Percentiles rank a stretch among this genome's conserved stretches.
These are phyloP conservation scores for Laguncularia racemosa DNA, from an alignment of 345 rosid genomes.

Conservation along the genomic window DNA sequence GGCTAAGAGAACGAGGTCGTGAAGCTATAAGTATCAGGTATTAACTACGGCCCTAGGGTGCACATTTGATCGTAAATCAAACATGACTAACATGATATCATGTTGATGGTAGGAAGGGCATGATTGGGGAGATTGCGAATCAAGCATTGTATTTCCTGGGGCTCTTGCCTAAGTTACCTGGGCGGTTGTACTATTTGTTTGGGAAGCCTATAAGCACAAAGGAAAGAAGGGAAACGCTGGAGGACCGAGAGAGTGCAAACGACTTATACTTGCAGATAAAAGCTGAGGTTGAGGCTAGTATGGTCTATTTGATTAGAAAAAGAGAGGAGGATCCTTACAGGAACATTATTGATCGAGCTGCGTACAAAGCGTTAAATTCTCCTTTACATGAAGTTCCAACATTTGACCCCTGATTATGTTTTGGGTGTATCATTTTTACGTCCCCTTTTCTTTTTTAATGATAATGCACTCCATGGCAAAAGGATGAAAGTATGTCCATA, in stretches of 20 bases:
- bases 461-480: no score
- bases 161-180: constrained; percentile 37
- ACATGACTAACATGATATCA: not conserved
- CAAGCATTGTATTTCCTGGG: constrained; percentile 24
- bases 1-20: constrained; percentile 9
- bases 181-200: constrained; percentile 39
- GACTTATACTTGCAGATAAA: constrained; percentile 43
- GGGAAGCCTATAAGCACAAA: constrained; percentile 45
- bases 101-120: constrained; percentile 22
- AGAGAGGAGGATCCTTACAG: constrained; percentile 62
- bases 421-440: no score
- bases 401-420: constrained; percentile 32
- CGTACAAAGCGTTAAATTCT: constrained; percentile 36
- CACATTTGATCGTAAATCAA: not conserved
- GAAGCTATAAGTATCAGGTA: constrained; percentile 24
- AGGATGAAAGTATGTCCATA: no score
- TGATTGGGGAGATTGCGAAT: constrained; percentile 34
- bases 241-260: constrained; percentile 35
- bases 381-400: constrained; percentile 41
- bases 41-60: not conserved
- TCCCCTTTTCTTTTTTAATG: no score
- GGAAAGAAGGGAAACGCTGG: constrained; percentile 40
- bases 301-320: constrained; percentile 45
- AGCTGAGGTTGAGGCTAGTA: constrained; percentile 49
- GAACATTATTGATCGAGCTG: constrained; percentile 30